Base-by-base conservation (phyloP, 1,284 basidiomycete species). In the Moesziomyces antarcticus region DNA sequence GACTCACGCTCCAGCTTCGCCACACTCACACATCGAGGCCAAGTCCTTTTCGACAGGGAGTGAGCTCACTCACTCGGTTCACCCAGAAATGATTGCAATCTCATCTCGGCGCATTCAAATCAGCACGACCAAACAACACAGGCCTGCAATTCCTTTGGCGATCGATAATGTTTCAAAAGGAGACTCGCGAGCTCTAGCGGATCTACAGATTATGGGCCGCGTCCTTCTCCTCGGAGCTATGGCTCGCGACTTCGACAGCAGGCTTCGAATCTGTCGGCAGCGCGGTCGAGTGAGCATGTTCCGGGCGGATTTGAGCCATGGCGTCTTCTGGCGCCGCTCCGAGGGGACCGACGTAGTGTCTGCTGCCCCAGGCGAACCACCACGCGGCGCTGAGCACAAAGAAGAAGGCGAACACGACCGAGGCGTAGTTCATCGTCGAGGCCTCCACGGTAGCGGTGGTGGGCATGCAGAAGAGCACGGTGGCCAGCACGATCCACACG, bases 1-100 rank as follows among this genome's bases (percentile, higher is more conserved):
- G 90, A 93, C 77, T 89, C 91, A 2, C 86, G 92, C 22, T 78
- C 90, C 50, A 88, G 89, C 25, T 92, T 93, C 69, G 89, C 89
- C 10, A 89, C 86, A 66, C 91, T 90, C 77, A 88, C 89, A 35
- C 90, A 90, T 73, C 87, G 91, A 47, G 91, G 89, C 5, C 63
- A 65, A 35, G 50, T 77, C 16, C 59, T 85, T 35, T 84, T 82
- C 48, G 69, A 66, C 40, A 56, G n/a, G 10, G 50, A 56, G 8
- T 55, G 44, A 22, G 18, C 25, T 4, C 13, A 33, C 11, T 3
- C 11, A 13, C 30, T 13, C 30, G 30, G 4, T 13, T 13, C 30
- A 33, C 30, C 52, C 62, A 14, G 56, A 51, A 18, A 8, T 22
- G 10, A 30, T 18, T 43, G n/a, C 27, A 40, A 33, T 47, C 33